These are phyloP conservation scores for Tylopilus cervinicoccineus DNA, from an alignment of 768 basidiomycete species.

Conservation along the genomic window DNA sequence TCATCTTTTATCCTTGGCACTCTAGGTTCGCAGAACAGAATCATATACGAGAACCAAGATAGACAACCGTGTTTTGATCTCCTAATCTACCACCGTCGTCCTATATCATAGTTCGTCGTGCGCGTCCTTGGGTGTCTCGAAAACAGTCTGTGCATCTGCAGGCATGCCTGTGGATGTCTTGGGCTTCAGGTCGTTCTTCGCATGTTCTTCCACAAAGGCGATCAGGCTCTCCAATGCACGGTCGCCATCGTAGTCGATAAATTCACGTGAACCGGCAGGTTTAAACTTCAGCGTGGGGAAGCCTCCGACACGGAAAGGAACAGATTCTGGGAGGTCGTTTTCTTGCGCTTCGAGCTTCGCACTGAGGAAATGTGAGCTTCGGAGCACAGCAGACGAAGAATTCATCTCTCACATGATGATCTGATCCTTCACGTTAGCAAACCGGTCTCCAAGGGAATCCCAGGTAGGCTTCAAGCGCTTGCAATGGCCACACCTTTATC, in stretches of 20 bases:
- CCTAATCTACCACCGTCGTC: slow-evolving; percentile 11
- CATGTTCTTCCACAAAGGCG: slow-evolving; percentile 77
- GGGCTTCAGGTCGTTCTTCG: slow-evolving; percentile 66
- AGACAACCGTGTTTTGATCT: slow-evolving; percentile 18
- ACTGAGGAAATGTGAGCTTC: slow-evolving; percentile 36
- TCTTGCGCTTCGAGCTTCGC: slow-evolving; percentile 97
- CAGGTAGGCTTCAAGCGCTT: slow-evolving; percentile 94
- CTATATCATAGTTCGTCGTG: slow-evolving; percentile 30
- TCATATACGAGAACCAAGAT: slow-evolving; percentile 18
- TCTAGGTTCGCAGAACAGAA: slow-evolving; percentile 11
- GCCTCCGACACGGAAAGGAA: slow-evolving; percentile 80
- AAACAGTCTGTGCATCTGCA: slow-evolving; percentile 19
- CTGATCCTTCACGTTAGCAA: slow-evolving; percentile 66
- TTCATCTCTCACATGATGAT: slow-evolving; percentile 63
- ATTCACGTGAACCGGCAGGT: slow-evolving; percentile 79
- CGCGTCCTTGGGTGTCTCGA: slow-evolving; percentile 23
- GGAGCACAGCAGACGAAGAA: neutral
- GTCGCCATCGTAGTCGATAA: slow-evolving; percentile 93
- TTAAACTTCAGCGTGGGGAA: slow-evolving; percentile 99
- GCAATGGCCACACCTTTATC: slow-evolving; percentile 86
- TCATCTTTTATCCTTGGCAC: neutral
- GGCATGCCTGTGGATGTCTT: slow-evolving; percentile 21
- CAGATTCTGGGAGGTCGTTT: slow-evolving; percentile 89
- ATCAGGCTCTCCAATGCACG: slow-evolving; percentile 82
- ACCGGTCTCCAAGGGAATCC: slow-evolving; percentile 88